These are phyloP conservation scores for Cyberlindnera galapagoensis DNA, from an alignment of 805 yeast genomes.

Conservation along the genomic window DNA sequence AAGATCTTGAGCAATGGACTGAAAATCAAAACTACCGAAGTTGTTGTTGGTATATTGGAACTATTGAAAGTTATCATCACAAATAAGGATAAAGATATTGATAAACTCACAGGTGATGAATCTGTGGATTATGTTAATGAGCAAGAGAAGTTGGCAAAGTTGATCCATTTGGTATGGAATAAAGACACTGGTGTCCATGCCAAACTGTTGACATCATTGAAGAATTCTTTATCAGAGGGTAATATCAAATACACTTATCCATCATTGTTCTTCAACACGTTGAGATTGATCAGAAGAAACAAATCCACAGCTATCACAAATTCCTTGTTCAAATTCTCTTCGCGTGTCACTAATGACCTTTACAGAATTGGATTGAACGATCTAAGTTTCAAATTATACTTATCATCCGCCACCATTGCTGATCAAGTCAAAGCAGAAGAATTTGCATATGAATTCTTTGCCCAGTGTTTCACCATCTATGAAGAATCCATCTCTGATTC, in stretches of 20 bases:
- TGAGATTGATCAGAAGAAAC: constrained; percentile 50
- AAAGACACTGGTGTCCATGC: constrained; percentile 39
- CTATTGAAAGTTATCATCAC: constrained; percentile 50
- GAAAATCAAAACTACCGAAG: constrained; percentile 36
- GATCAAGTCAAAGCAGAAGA: constrained; percentile 70
- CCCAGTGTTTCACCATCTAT: constrained; percentile 79
- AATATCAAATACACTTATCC: constrained; percentile 69
- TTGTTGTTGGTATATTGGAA: constrained; percentile 52
- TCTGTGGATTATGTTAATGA: constrained; percentile 33
- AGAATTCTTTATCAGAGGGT: constrained; percentile 47
- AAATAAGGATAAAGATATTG: constrained; percentile 21
- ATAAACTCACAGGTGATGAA: constrained; percentile 21
- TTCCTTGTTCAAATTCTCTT: constrained; percentile 62
- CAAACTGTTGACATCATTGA: constrained; percentile 38
- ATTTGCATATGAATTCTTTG: constrained; percentile 80
- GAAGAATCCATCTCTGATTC: constrained; percentile 59
- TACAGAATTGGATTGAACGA: constrained; percentile 35
- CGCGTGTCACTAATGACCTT: constrained; percentile 64
- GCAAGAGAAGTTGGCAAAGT: constrained; percentile 61
- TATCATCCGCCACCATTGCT: constrained; percentile 67
- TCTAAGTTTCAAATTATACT: constrained; percentile 37
- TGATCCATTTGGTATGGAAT: constrained; percentile 56
- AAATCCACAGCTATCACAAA: constrained; percentile 21
- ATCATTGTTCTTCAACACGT: constrained; percentile 56
- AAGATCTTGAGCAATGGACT: constrained; percentile 39